Percentiles rank a stretch among this genome's conserved stretches.
Evolutionary conservation across 2,329 filamentous ascomycete genomes (phyloP).

Genomic region (Lachnellula occidentalis): DNA sequence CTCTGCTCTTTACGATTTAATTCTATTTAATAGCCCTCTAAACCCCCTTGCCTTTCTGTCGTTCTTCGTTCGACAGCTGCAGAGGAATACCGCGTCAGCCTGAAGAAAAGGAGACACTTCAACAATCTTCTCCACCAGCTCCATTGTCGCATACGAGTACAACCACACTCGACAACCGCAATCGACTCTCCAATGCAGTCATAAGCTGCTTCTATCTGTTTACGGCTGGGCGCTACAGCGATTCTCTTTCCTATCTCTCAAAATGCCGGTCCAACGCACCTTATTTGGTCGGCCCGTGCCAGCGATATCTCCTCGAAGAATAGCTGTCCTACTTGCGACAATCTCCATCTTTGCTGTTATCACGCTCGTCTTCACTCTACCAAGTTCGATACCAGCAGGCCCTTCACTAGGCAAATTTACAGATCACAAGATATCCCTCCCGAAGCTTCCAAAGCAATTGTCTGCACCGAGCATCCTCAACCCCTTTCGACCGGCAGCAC

Average conservation of each 20-base stretch:
- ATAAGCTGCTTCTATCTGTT: background rate
- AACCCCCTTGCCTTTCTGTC: no score
- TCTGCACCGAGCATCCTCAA: constrained; percentile 44
- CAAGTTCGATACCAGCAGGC: constrained; percentile 42
- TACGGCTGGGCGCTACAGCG: background rate
- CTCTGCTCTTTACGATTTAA: no score
- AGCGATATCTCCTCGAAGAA: constrained; percentile 46
- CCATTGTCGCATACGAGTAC: background rate
- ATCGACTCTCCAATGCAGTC: background rate
- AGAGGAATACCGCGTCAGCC: no score
- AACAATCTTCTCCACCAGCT: background rate
- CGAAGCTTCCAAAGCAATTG: constrained; percentile 39
- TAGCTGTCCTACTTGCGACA: constrained; percentile 46
- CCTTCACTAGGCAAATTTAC: constrained; percentile 45
- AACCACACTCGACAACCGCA: background rate
- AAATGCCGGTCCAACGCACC: constrained; percentile 43
- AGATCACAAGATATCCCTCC: constrained; percentile 46
- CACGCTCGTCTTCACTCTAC: constrained; percentile 47
- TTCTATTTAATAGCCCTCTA: no score
- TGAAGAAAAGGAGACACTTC: background rate
- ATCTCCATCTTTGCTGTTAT: constrained; percentile 50
- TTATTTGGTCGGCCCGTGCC: constrained; percentile 45
- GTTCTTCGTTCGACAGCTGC: no score
- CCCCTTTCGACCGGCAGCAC: constrained; percentile 64
- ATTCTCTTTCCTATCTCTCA: constrained; percentile 1